Evolutionary conservation across 441 rosid species (phyloP), one percentile per base, ranked within the genome.

Genomic region (Erodium chrysanthum): DNA sequence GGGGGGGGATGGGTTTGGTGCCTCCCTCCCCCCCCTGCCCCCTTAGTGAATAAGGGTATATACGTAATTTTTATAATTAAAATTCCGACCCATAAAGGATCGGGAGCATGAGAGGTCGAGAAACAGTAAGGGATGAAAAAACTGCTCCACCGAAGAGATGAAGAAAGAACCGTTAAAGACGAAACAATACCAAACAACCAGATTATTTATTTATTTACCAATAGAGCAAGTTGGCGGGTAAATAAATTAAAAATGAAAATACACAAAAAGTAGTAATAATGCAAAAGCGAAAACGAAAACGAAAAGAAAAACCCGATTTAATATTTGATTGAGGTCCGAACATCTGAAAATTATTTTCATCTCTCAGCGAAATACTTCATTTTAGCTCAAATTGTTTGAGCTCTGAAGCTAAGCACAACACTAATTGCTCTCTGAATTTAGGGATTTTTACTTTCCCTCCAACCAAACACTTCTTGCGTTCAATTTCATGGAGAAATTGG

Each of bases 401-500:
- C 50, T 44, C 50, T 44, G 50, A 12, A 44, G 50, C 50, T 44
- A 2, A 44, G 12, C 50, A 44, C 2, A 17, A 18, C 10, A 8
- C 22, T 17, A 22, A 18, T 18, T 52, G 7, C 22, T 52, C 59
- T 52, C 10, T 23, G 5, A 18, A 52, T 52, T 18, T 52, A 52
- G 59, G 59, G 23, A 29, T 29, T 14, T 15, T 64, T 10, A 27
- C 31, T 44, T 46, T 44, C 37, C 25, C 6, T 68, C 50, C 23
- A 60, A 12, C 27, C 59, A 52, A 52, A 18, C 59, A 52, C 22
- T 14, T 59, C 12, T 7, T 50, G 68, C 12, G 12, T 7, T 29
- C 68, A 20, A 46, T 33, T 4, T 2, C 8, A 70, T 73, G 74
- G 80, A 72, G 65, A 68, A 60, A 63, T 62, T 75, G 17, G 71